Evolutionary conservation across 1,139 yeast genomes (phyloP).

Genomic region (Pichia sp.): DNA sequence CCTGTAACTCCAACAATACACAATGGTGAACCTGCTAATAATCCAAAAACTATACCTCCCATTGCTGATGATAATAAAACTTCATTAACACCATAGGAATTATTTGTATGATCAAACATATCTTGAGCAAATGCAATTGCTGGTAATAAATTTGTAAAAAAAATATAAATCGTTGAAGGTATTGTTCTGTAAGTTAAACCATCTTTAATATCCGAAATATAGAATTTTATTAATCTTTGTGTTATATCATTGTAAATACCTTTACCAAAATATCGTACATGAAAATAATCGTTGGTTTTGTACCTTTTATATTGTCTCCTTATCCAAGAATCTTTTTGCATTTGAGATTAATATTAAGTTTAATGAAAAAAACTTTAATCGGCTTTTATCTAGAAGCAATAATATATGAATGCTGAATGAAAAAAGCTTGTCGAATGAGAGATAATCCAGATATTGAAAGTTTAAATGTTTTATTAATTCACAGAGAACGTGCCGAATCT

Average conservation of each 20-base stretch:
- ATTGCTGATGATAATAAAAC: slow-evolving; percentile 76
- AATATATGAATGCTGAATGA: too few relatives aligned
- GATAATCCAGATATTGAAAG: too few relatives aligned
- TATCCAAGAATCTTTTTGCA: background rate
- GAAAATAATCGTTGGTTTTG: slow-evolving; percentile 16
- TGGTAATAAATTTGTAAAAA: slow-evolving; percentile 84
- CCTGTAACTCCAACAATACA: slow-evolving; percentile 98
- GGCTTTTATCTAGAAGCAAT: too few relatives aligned
- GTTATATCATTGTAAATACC: slow-evolving; percentile 55
- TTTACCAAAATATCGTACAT: slow-evolving; percentile 35
- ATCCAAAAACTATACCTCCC: slow-evolving; percentile 85
- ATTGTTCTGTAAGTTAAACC: slow-evolving; percentile 83
- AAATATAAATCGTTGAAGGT: slow-evolving; percentile 76
- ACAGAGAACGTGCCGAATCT: too few relatives aligned
- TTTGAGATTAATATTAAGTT: too few relatives aligned
- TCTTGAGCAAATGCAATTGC: slow-evolving; percentile 97
- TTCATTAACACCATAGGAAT: slow-evolving; percentile 88
- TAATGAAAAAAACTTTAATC: too few relatives aligned
- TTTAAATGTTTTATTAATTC: too few relatives aligned
- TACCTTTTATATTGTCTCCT: slow-evolving; percentile 4
- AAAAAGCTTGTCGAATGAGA: too few relatives aligned
- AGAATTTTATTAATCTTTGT: slow-evolving; percentile 53
- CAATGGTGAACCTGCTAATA: slow-evolving; percentile 82
- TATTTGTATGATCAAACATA: slow-evolving; percentile 84
- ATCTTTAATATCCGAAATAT: slow-evolving; percentile 73